Evolutionary conservation across 2,329 filamentous ascomycete species (phyloP), one percentile per base, ranked within the genome.

Genomic region (Trichoderma sp.): DNA sequence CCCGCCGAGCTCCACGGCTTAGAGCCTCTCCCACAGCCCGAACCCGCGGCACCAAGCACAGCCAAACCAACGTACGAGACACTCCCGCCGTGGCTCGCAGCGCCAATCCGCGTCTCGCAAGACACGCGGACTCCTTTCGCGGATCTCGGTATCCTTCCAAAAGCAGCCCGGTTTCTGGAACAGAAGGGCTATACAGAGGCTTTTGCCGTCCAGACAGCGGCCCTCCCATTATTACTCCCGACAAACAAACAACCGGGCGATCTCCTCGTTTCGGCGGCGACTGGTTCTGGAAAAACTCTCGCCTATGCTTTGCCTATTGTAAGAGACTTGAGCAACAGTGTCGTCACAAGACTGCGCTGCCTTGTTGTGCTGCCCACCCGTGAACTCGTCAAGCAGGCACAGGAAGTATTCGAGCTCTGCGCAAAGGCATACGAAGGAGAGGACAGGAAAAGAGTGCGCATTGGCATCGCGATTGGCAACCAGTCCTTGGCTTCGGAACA

Each of bases 231-330:
- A 52, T 85, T 99, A 5, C 83, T 97, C 4, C 89, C 88, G 27
- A 87, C 86, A 0, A 85, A 86, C 53, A 83, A 86, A 68, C 82
- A 86, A 43, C 81, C 87, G 1, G 92, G 93, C 5, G 96, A 99
- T 78, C 80, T 99, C 5, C 91, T 97, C 56, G 90, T 99, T 3
- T 96, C 94, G 8, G 96, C 96, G 0, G 92, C 95, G 1, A 99
- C 96, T 0, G 96, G 96, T 10, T 98, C 96, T 0, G 96, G 96
- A 68, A 99, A 99, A 78, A 99, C 96, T 0, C 80, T 99, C 19
- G 92, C 95, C 0, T 99, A 99, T 76, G 88, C 95, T 0, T 82
- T 99, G 3, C 96, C 96, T 0, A 89, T 99, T 70, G 86, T 97
- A 4, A 88, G 93, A 57, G 89, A 91, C 62, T 83, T 99, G 60